Evolutionary conservation across 805 yeast genomes (phyloP).

Genomic region (Soucietia sequanensis): DNA sequence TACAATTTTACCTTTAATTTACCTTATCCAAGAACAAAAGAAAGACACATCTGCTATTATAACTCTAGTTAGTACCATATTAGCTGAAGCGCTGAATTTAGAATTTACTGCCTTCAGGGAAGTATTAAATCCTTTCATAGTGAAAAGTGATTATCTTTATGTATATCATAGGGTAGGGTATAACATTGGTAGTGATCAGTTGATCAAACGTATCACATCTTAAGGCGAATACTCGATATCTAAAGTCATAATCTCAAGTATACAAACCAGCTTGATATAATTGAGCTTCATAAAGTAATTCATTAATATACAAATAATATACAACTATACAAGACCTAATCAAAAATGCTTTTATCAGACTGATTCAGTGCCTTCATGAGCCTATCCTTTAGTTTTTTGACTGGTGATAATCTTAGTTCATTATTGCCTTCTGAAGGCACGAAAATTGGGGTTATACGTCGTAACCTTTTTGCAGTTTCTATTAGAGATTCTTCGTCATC

Average conservation of each 20-base stretch:
- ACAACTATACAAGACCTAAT: conserved; percentile 4
- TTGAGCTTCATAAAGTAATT: too few relatives aligned
- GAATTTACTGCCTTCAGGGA: conserved; percentile 5
- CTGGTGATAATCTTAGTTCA: conserved; percentile 31
- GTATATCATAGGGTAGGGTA: conserved; percentile 25
- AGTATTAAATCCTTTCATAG: conserved; percentile 18
- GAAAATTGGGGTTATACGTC: conserved; percentile 35
- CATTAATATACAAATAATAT: neutral
- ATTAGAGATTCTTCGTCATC: conserved; percentile 16
- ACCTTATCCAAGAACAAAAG: conserved; percentile 7
- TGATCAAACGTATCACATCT: conserved; percentile 3
- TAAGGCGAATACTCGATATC: neutral
- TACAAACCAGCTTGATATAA: too few relatives aligned
- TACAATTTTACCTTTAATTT: conserved; percentile 13
- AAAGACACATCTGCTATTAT: conserved; percentile 5
- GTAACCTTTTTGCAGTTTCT: conserved; percentile 34
- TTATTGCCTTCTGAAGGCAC: conserved; percentile 30
- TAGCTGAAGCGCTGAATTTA: conserved; percentile 9
- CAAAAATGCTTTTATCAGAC: too few relatives aligned
- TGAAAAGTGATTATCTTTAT: conserved; percentile 21
- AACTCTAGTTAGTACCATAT: conserved; percentile 6
- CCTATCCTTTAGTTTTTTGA: conserved; percentile 26
- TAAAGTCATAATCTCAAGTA: too few relatives aligned
- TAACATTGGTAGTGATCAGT: conserved; percentile 9
- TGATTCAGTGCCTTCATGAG: conserved; percentile 4